Base-by-base conservation (phyloP, 352 stramenopile species). In the Aphanomyces stellatus region DNA sequence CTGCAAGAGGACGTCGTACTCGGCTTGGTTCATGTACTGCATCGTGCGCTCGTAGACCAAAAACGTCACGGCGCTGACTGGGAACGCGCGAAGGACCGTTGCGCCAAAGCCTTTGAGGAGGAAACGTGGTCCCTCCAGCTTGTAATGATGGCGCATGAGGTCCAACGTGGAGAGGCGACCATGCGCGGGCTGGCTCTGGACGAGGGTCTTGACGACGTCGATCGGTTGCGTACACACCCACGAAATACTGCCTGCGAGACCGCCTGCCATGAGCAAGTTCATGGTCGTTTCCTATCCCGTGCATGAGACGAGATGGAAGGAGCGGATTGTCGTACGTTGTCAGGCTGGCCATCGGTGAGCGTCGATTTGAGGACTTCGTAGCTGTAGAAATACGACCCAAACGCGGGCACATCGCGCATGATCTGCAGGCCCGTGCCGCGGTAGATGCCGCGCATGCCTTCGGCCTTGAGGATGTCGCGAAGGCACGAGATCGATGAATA, bases 131-230 rank as follows among this genome's bases (percentile, higher is more conserved):
- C 84, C 84, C 40, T 90, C 84, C 27, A 78, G 66, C 7, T 53
- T 43, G 69, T 82, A 75, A 40, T 88, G 74, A 30, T 75, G 69
- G 13, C 34, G 31, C 24, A 63, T 22, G 34, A 63, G 27, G 1
- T 63, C 55, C 8, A 48, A 17, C 4, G 35, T 34, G 4, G 55
- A 51, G 5, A 48, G 10, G 31, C 15, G 33, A 15, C 70, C 71
- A 35, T 72, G 75, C 41, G 87, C 75, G 57, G 84, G 63, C 57
- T 92, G 84, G 60, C 82, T 87, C 77, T 97, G 89, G 27, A 96
- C 86, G 42, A 88, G 86, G 24, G 86, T 95, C 78, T 97, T 97
- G 71, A 97, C 79, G n/a, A 97, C 88, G 69, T 97, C 89, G 60
- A 94, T 75, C 1, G 89, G 89, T 70, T 92, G 82, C 34, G 79